A percentile compares a stretch with the other conserved stretches of the same genome.
phyloP scores from a whole-genome alignment of 1,284 basidiomycete species.

The Ustilago nuda region DNA sequence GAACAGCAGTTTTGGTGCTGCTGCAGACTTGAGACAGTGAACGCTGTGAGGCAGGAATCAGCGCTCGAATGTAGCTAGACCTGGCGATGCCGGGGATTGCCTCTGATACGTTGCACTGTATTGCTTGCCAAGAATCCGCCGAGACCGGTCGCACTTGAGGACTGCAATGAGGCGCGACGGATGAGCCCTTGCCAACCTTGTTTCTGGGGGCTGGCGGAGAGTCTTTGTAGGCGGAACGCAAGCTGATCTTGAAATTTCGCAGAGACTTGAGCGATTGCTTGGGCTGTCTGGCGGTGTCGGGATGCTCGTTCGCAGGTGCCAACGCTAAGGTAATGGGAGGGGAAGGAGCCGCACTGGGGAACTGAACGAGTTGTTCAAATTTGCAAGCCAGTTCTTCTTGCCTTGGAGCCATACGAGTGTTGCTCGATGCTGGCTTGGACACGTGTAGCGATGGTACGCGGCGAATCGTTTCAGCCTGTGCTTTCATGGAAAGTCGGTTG shows the following conservation, averaged over 20 bases:
- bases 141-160: background rate
- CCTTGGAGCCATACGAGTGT: background rate
- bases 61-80: slow-evolving; percentile 6
- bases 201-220: background rate
- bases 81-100: background rate
- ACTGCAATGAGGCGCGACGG: background rate
- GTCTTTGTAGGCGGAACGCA: slow-evolving; percentile 7
- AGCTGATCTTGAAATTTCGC: slow-evolving; percentile 12
- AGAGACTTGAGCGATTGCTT: slow-evolving; percentile 12
- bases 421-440: background rate
- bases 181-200: background rate
- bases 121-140: background rate
- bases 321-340: background rate
- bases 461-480: background rate
- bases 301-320: background rate
- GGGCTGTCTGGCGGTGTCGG: background rate
- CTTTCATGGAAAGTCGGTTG: background rate
- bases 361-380: background rate
- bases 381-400: background rate
- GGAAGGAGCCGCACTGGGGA: slow-evolving; percentile 6
- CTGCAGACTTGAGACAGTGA: background rate
- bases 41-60: background rate
- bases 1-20: background rate
- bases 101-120: slow-evolving; percentile 2
- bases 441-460: slow-evolving; percentile 5